Evolutionary conservation across 2,329 filamentous ascomycete genomes (phyloP).

Genomic region (Colletotrichum truncatum): DNA sequence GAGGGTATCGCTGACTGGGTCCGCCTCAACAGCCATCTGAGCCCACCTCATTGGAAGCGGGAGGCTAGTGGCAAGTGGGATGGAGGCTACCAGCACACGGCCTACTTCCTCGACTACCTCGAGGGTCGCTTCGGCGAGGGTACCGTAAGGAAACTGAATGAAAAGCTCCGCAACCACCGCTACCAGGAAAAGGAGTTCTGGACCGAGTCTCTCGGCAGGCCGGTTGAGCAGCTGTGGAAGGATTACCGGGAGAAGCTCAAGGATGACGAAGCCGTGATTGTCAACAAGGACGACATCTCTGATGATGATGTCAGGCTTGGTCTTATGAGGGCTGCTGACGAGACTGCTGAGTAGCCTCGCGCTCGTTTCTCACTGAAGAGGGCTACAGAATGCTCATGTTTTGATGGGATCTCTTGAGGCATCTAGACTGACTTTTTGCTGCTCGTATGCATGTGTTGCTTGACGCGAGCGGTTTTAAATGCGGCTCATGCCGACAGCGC

Average conservation of each 20-base stretch:
- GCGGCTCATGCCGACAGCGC: too few relatives aligned
- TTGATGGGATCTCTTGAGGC: too few relatives aligned
- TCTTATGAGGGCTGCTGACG: slow-evolving; percentile 19
- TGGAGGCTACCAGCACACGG: slow-evolving; percentile 88
- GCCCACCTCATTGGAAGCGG: slow-evolving; percentile 84
- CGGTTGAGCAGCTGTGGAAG: slow-evolving; percentile 76
- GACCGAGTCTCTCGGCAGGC: slow-evolving; percentile 72
- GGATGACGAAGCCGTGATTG: slow-evolving; percentile 31
- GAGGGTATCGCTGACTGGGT: slow-evolving; percentile 97
- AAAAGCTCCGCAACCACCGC: slow-evolving; percentile 67
- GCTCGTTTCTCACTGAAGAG: too few relatives aligned
- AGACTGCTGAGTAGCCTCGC: background rate
- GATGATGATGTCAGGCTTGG: slow-evolving; percentile 30
- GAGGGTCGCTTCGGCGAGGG: slow-evolving; percentile 72
- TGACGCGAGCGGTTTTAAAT: too few relatives aligned
- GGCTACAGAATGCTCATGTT: too few relatives aligned
- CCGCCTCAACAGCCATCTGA: slow-evolving; percentile 75
- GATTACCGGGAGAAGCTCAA: slow-evolving; percentile 66
- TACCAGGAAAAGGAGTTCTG: slow-evolving; percentile 75
- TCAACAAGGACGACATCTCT: slow-evolving; percentile 35
- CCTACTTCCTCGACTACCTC: slow-evolving; percentile 89
- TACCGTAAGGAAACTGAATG: slow-evolving; percentile 72
- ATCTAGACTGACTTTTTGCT: too few relatives aligned
- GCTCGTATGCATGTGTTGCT: too few relatives aligned
- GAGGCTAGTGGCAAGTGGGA: slow-evolving; percentile 76